Conservation (phyloP, 2,329 filamentous ascomycete genomes). For the Fusarium veterinarium region DNA sequence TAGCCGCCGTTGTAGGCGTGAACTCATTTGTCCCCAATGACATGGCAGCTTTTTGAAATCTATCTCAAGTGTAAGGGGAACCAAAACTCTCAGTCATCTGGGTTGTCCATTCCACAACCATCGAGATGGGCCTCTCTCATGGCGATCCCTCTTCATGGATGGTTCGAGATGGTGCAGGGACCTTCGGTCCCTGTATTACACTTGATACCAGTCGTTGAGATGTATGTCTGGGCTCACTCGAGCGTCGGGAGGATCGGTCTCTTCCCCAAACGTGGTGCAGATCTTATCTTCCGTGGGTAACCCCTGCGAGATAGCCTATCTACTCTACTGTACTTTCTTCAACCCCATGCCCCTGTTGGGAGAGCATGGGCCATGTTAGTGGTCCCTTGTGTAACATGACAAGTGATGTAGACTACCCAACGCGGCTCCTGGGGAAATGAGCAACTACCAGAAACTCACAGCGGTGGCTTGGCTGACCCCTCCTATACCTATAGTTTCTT, state of each 20-base stretch:
- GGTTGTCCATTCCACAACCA: background rate
- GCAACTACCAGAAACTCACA: background rate
- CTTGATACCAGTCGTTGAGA: background rate
- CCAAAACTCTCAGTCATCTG: background rate
- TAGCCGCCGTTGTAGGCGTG: background rate
- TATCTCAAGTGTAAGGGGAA: background rate
- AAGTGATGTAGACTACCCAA: conserved; percentile 3
- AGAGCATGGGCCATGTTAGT: background rate
- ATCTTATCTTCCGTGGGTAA: conserved; percentile 1
- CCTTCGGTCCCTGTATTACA: background rate
- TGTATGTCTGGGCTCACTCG: background rate
- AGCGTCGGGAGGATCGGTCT: background rate
- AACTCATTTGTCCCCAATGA: background rate
- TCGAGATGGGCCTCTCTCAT: background rate
- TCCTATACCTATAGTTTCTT: background rate
- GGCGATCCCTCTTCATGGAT: background rate
- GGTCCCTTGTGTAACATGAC: conserved; percentile 19
- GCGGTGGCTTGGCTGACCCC: background rate
- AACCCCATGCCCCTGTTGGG: background rate
- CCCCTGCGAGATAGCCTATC: conserved; percentile 5
- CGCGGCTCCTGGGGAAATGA: background rate
- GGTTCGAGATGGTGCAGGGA: background rate
- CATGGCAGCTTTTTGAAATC: background rate
- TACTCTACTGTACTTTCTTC: background rate
- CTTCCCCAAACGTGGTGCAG: background rate